Evolutionary conservation across 345 rosid species (phyloP).

Genomic region (Eucalyptus urophylla): DNA sequence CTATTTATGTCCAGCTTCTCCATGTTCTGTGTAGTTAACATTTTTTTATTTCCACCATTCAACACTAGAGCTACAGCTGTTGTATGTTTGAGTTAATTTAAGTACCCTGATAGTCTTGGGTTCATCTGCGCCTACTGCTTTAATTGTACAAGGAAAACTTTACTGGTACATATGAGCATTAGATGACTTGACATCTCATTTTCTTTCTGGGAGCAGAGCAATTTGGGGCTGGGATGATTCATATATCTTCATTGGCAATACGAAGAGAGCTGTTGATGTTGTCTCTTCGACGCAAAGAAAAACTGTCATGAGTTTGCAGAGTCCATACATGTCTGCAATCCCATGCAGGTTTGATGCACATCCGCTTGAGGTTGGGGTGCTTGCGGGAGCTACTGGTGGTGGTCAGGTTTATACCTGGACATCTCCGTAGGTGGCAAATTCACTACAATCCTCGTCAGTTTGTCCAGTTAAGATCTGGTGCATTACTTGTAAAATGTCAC

Average conservation of each 20-base stretch:
- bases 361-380: constrained; percentile 47
- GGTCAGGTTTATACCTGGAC: constrained; percentile 78
- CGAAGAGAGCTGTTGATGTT: constrained; percentile 53
- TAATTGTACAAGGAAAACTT: background rate
- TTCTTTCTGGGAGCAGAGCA: constrained; percentile 25
- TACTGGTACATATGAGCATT: background rate
- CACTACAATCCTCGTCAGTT: background rate
- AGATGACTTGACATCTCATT: background rate
- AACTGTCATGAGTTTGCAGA: constrained; percentile 22
- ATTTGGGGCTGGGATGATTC: constrained; percentile 97
- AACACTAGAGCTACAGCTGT: background rate
- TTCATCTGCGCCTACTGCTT: background rate
- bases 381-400: constrained; percentile 63
- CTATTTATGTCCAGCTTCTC: background rate
- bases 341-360: constrained; percentile 67
- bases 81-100: background rate
- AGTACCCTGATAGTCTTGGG: background rate
- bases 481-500: background rate
- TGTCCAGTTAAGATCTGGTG: background rate
- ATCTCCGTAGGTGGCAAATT: background rate
- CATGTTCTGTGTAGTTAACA: background rate
- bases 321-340: constrained; percentile 40
- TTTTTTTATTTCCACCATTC: background rate
- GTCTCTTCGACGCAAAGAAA: constrained; percentile 21
- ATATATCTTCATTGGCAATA: constrained; percentile 44